Base-by-base conservation (phyloP, 106 monocot genomes). In the Dendrobium officinale region DNA sequence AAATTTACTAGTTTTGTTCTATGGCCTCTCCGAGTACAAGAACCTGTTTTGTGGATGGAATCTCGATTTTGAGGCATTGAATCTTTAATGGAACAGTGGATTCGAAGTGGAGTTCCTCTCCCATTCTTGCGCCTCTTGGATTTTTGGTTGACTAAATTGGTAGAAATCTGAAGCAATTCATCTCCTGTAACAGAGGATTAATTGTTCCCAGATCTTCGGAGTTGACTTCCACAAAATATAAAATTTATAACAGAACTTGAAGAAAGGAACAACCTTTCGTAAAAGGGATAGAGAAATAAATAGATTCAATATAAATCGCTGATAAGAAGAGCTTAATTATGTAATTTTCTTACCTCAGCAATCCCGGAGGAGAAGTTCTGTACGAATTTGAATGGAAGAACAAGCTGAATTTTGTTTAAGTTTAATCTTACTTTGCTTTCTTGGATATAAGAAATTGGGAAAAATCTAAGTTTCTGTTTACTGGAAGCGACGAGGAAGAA, bases 41-140 rank as follows among this genome's bases (percentile, higher is more conserved):
- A 81, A 10, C 55, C 16, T 41, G 73, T 75, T 55, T 73, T 45
- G 26, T 20, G 1, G 24, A 77, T 49, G 77, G 22, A 77, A 77
- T 3, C 19, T 77, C 49, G 49, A 77, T 77, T 49, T 54, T 49
- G 22, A 54, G 49, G 77, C 51, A 77, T 13, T 42, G 17, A 26
- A 26, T 42, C 73, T 73, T 15, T 16, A 42, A 42, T 11, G 7
- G 73, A 42, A 26, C 42, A 19, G 42, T 41, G 20, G 42, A 18
- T 42, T 42, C 16, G 43, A 74, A 0, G 9, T 42, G 15, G 74
- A 19, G 44, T 74, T 74, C 42, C 17, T 74, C 74, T 74, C 9
- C 42, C 74, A 74, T 74, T 43, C 41, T 43, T 43, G 43, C 2
- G 0, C 6, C 20, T 4, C 18, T 73, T 1, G 13, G 5, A 16